Conservation (phyloP, 148 eudicot genomes). For the Spergularia bocconei region DNA sequence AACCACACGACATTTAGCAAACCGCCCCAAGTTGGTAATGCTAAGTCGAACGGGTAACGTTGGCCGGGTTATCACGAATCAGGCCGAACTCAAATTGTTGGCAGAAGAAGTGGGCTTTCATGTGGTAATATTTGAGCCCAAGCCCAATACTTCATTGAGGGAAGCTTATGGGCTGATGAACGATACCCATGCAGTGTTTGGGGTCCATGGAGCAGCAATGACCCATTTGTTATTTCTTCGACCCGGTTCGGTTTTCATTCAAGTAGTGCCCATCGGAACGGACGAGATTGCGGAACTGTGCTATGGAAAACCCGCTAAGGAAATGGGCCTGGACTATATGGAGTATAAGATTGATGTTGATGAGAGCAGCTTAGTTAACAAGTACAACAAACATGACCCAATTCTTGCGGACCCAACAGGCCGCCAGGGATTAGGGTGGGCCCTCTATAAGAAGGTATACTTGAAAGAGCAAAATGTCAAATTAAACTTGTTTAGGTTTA, state of each 20-base stretch:
- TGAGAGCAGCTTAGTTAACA: conserved; percentile 42
- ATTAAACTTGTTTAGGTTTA: conserved; percentile 41
- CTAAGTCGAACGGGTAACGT: conserved; percentile 21
- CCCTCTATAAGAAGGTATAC: conserved; percentile 34
- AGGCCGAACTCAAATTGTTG: conserved; percentile 15
- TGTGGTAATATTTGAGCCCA: conserved; percentile 31
- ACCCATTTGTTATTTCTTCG: conserved; percentile 26
- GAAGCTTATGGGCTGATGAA: conserved; percentile 30
- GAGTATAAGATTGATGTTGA: conserved; percentile 32
- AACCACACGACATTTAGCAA: background rate
- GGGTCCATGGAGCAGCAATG: conserved; percentile 32
- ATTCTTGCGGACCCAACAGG: conserved; percentile 23
- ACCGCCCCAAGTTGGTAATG: conserved; percentile 32
- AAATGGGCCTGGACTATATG: conserved; percentile 45
- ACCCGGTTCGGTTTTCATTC: conserved; percentile 31
- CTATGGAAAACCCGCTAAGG: conserved; percentile 38
- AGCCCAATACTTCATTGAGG: conserved; percentile 1
- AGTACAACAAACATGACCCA: conserved; percentile 29
- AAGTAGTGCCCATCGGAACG: conserved; percentile 43
- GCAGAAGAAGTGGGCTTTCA: conserved; percentile 37
- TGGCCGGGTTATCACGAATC: conserved; percentile 34
- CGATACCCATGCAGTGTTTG: conserved; percentile 34
- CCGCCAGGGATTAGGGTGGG: conserved; percentile 31
- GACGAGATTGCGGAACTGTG: conserved; percentile 38
- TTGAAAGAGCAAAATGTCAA: conserved; percentile 53